Base-by-base conservation (phyloP, 1,284 basidiomycete genomes). In the Ceratobasidium theobromae region DNA sequence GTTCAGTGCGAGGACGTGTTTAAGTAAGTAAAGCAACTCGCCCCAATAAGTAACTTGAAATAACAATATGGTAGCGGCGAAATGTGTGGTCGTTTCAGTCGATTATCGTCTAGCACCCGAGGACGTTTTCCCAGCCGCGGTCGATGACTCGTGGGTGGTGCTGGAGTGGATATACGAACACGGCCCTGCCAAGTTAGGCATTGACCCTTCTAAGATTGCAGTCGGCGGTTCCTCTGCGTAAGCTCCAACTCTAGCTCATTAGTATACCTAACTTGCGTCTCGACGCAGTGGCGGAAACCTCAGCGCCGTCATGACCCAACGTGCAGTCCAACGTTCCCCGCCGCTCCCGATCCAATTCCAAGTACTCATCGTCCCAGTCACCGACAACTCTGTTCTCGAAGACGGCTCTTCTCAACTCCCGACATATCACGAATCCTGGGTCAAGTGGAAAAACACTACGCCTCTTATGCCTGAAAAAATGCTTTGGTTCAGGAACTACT, bases 171-270 rank as follows among this genome's bases (percentile, higher is more conserved):
- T 88, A 1, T 71, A 81, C 64, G 73, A 75, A 23, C 73, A 86
- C 48, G 82, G 79, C 0, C 71, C 73, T 41, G 66, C 71, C 1
- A 73, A 76, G 12, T 73, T 85, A 23, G 75, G 75, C 14, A 75
- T 80, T 30, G 77, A 85, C 70, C 71, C 74, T 25, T 72, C 73
- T 23, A 77, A 77, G 64, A 78, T 85, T 46, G 83, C 82, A 2
- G 78, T 84, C 18, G 87, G 87, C 5, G 89, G 88, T 25, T 86
- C 84, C 0, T 89, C 88, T 1, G 88, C 87, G 87, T 83, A 70
- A 35, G 73, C 41, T 0, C 3, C n/a, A 14, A n/a, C n/a, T n/a
- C n/a, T 14, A 18, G 25, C 28, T 33, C 11, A 3, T 16, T 16
- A n/a, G 18, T 9, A 45, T n/a, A 14, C 1, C n/a, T 40, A 1